Percentiles rank a stretch among this genome's conserved stretches.
Evolutionary conservation across 108 stramenopile genomes (phyloP).

Genomic region (Discostella stelligeroides): DNA sequence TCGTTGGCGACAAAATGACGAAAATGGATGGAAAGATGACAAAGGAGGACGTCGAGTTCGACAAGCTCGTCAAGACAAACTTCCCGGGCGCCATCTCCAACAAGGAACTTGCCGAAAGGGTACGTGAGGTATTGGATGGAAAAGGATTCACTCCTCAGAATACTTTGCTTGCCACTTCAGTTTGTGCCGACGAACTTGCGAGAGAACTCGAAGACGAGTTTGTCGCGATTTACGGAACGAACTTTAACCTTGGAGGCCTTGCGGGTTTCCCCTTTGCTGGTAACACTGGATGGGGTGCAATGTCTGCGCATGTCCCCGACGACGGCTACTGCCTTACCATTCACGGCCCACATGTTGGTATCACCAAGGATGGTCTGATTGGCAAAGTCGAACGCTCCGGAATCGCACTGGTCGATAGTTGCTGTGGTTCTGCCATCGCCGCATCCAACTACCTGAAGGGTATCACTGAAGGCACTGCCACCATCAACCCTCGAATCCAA

Average conservation of each 20-base stretch:
- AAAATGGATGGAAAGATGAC: neutral
- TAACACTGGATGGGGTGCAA: conserved; percentile 69
- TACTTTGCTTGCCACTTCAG: conserved; percentile 17
- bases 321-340: conserved; percentile 63
- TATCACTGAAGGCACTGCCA: conserved; percentile 20
- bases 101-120: conserved; percentile 10
- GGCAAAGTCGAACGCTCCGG: conserved; percentile 67
- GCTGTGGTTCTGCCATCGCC: conserved; percentile 38
- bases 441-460: conserved; percentile 53
- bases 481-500: conserved; percentile 39
- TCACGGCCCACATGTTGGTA: conserved; percentile 75
- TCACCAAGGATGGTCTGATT: conserved; percentile 57
- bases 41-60: neutral
- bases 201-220: conserved; percentile 54
- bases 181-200: conserved; percentile 59
- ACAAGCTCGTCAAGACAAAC: conserved; percentile 8
- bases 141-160: conserved; percentile 21
- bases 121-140: conserved; percentile 7
- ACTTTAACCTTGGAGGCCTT: conserved; percentile 70
- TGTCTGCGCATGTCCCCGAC: conserved; percentile 72
- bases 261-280: conserved; percentile 74
- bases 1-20: neutral
- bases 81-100: conserved; percentile 21
- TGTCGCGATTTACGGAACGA: conserved; percentile 40
- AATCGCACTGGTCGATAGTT: conserved; percentile 35